Evolutionary conservation across 164 flowering plant genomes (phyloP).

Genomic region (Umbilicus rupestris): DNA sequence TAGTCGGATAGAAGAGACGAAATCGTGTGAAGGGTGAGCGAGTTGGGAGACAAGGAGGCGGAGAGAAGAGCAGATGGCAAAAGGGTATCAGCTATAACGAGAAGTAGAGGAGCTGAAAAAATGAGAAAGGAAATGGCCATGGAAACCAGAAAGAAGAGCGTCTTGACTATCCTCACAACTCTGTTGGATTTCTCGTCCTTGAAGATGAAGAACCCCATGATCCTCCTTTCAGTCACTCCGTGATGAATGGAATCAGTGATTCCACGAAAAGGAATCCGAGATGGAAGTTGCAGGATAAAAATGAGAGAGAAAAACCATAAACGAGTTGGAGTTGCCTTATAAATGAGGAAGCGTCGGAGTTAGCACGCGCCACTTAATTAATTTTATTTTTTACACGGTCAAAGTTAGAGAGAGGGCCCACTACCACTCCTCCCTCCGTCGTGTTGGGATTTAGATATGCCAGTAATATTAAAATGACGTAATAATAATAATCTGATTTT

Average conservation of each 20-base stretch:
- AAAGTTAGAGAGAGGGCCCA: no score
- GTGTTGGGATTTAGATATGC: no score
- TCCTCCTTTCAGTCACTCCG: not conserved
- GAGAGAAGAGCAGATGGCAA: conserved; percentile 73
- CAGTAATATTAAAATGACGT: no score
- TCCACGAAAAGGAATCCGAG: conserved; percentile 1
- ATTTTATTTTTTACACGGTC: no score
- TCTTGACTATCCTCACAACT: conserved; percentile 49
- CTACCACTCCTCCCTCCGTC: no score
- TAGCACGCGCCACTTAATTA: no score
- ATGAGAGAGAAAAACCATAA: not conserved
- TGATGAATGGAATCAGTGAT: no score
- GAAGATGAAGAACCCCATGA: conserved; percentile 51
- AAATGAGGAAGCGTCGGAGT: not conserved
- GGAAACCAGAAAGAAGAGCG: conserved; percentile 57
- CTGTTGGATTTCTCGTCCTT: conserved; percentile 46
- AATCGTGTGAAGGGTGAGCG: conserved; percentile 29
- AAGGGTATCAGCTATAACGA: conserved; percentile 55
- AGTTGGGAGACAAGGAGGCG: conserved; percentile 38
- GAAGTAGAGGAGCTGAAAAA: conserved; percentile 69
- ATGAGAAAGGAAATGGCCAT: conserved; percentile 70
- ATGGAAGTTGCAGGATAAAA: conserved; percentile 2
- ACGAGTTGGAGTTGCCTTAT: not conserved
- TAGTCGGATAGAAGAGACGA: conserved; percentile 45
- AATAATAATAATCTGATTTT: no score